Evolutionary conservation across 306 rosid species (phyloP).

Genomic region (Cucumis cinereus): DNA sequence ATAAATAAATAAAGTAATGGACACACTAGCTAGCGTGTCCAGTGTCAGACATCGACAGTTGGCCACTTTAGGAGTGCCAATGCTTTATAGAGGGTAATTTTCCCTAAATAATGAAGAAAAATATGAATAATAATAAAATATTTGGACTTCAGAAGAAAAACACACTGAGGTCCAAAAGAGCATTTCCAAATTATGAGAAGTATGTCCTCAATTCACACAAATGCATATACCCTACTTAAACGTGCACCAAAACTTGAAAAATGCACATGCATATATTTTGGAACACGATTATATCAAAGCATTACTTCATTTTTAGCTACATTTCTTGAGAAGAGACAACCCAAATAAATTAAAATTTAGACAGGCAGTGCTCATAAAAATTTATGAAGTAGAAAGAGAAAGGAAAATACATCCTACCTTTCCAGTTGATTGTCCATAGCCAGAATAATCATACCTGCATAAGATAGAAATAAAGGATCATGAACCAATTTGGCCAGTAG

Average conservation of each 20-base stretch:
- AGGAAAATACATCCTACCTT: conserved; percentile 42
- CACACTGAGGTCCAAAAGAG: not conserved
- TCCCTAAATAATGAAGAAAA: not conserved
- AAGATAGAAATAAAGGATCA: conserved; percentile 7
- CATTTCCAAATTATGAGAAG: not conserved
- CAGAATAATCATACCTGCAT: conserved; percentile 89
- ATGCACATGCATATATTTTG: not conserved
- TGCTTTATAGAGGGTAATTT: not conserved
- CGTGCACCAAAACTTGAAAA: not conserved
- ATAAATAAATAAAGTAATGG: too few relatives aligned
- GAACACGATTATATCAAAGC: not conserved
- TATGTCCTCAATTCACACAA: not conserved
- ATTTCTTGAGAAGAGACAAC: not conserved
- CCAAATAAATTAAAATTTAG: not conserved
- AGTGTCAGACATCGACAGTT: too few relatives aligned
- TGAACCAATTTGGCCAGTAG: not conserved
- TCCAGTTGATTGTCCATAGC: conserved; percentile 95
- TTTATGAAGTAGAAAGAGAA: not conserved
- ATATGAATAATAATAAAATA: not conserved
- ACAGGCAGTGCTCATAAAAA: not conserved
- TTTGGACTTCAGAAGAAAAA: not conserved
- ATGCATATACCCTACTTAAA: not conserved
- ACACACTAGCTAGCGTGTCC: too few relatives aligned
- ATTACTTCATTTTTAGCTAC: not conserved
- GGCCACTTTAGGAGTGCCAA: too few relatives aligned